Conservation (phyloP, 2,329 filamentous ascomycete species). For the Claviceps sp. region DNA sequence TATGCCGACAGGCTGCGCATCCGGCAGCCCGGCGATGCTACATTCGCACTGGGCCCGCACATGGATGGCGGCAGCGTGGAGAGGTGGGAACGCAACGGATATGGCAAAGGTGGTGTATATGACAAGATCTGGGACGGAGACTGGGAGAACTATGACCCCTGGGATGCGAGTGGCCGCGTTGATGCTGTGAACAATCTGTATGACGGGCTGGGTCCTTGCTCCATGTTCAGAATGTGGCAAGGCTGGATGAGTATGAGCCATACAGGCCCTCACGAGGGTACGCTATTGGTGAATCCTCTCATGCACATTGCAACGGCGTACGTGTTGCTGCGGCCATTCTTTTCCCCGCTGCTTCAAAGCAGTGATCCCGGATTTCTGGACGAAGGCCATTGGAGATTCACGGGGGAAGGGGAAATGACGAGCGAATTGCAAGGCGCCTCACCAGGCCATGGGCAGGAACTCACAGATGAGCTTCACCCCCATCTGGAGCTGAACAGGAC, state of each 20-base stretch:
- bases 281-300: constrained; percentile 69
- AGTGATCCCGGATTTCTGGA: constrained; percentile 27
- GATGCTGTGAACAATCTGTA: constrained; percentile 62
- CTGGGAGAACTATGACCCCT: constrained; percentile 76
- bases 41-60: constrained; percentile 61
- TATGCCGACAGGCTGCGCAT: constrained; percentile 65
- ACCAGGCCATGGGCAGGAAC: constrained; percentile 58
- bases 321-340: constrained; percentile 72
- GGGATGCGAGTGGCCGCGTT: constrained; percentile 60
- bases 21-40: constrained; percentile 54
- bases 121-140: constrained; percentile 55
- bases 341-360: constrained; percentile 34
- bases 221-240: constrained; percentile 79
- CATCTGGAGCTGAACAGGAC: constrained; percentile 53
- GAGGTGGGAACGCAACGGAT: constrained; percentile 59
- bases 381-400: constrained; percentile 46
- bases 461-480: constrained; percentile 54
- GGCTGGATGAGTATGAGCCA: constrained; percentile 74
- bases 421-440: constrained; percentile 57
- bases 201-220: constrained; percentile 67
- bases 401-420: constrained; percentile 29
- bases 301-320: constrained; percentile 66
- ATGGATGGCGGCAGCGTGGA: constrained; percentile 63
- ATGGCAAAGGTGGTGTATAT: constrained; percentile 56
- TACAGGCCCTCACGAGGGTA: constrained; percentile 63